Conservation (phyloP, 768 basidiomycete genomes). For the Mycena rebaudengoi region DNA sequence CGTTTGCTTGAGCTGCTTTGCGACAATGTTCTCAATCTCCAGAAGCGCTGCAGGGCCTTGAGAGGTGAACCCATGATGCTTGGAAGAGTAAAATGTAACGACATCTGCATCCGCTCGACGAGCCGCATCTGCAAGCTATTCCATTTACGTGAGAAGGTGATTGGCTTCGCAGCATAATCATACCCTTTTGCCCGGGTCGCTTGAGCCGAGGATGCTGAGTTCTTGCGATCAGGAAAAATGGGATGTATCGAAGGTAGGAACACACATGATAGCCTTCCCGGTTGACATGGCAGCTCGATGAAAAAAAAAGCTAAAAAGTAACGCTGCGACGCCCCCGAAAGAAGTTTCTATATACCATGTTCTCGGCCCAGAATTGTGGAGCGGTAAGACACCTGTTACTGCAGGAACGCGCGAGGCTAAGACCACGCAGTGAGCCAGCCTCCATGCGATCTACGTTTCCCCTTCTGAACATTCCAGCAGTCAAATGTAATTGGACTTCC, state of each 20-base stretch:
- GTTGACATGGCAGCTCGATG: background rate
- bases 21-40: background rate
- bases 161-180: background rate
- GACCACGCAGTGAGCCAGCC: background rate
- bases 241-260: background rate
- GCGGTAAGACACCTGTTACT: background rate
- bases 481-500: too few species aligned
- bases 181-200: background rate
- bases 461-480: too few species aligned
- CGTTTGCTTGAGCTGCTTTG: background rate
- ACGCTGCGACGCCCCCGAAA: background rate
- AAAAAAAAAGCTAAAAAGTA: background rate
- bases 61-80: background rate
- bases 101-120: background rate
- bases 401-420: background rate
- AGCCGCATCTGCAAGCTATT: constrained; percentile 1
- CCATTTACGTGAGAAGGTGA: background rate
- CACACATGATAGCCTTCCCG: constrained; percentile 1
- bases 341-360: constrained; percentile 6
- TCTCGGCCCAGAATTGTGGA: background rate
- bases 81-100: background rate
- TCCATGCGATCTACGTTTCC: constrained; percentile 1
- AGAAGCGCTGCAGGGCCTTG: background rate
- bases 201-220: background rate
- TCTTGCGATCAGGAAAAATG: background rate